Conservation (phyloP, 2,329 filamentous ascomycete species). For the Cryphonectria parasitica region DNA sequence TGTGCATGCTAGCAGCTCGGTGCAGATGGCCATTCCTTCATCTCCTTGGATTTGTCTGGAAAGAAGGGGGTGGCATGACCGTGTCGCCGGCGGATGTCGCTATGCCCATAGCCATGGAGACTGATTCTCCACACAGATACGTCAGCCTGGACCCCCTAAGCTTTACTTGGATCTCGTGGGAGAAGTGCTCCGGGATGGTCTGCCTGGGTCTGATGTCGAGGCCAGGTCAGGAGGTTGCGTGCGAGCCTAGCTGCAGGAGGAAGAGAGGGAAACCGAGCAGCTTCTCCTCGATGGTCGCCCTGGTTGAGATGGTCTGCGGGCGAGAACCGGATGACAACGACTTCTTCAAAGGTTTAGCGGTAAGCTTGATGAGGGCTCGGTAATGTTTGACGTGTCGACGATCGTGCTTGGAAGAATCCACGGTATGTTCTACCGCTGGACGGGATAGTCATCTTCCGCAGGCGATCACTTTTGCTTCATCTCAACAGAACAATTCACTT, state of each 20-base stretch:
- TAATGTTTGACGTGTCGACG: neutral
- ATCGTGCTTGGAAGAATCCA: neutral
- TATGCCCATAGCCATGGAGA: neutral
- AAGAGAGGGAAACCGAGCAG: neutral
- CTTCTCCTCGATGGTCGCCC: neutral
- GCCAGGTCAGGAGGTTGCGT: neutral
- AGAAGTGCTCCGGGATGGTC: neutral
- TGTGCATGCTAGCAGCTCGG: neutral
- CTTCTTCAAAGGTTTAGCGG: neutral
- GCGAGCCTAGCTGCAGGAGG: neutral
- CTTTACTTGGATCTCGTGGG: neutral
- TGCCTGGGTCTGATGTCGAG: neutral
- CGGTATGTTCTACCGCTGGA: neutral
- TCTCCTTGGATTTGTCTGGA: neutral
- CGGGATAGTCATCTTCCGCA: neutral
- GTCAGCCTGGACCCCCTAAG: neutral
- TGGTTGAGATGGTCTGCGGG: neutral
- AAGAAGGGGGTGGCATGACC: neutral
- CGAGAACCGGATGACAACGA: neutral
- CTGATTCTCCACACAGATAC: neutral
- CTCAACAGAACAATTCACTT: neutral
- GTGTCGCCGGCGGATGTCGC: neutral
- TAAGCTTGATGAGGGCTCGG: neutral
- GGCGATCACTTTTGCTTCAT: neutral
- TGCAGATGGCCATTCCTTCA: neutral